Base-by-base conservation (phyloP, 176 grass and related monocot species). In the Saccharum spontaneum region DNA sequence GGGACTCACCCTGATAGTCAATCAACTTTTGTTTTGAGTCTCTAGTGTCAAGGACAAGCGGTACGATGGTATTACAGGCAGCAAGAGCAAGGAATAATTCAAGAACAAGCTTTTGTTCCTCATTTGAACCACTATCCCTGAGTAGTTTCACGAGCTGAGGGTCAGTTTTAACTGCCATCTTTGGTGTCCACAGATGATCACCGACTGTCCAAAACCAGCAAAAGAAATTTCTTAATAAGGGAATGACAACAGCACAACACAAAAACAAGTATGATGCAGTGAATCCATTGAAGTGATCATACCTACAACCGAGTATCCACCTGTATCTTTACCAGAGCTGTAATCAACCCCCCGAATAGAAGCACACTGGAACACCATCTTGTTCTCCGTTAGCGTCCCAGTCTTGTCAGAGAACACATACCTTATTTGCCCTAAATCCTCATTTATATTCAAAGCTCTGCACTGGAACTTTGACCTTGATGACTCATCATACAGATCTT, bases 371-470 rank as follows among this genome's bases (percentile, higher is more conserved):
- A 98, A 98, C 38, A 85, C 87, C 95, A 95, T 94, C 67, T 98
- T 94, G 83, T 98, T 98, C 76, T 98, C 90, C 23, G 95, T 98
- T 54, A 98, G 57, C 5, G 95, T 98, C 50, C 92, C 95, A 36
- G 95, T 98, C 86, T 98, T 98, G 76, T 98, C 95, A 57, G 88
- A 94, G 52, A 98, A 98, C 1, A 98, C 81, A 79, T 95, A 93
- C 37, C 88, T 93, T 70, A 98, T 95, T 80, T 98, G 95, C 45
- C 92, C 95, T n/a, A 98, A 50, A 82, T 98, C 92, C 71, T 98
- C 92, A 68, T 94, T 98, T 84, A 98, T 98, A 79, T 95, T 98
- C 71, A 98, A 82, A 81, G 95, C 90, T 79, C 95, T 91, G 67
- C 95, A 98, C 30, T 98, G 89, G 52, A 98, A 91, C 85, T 75